These are phyloP conservation scores for Penicillium sp. DNA, from an alignment of 2,329 filamentous ascomycete species.

Conservation along the genomic window DNA sequence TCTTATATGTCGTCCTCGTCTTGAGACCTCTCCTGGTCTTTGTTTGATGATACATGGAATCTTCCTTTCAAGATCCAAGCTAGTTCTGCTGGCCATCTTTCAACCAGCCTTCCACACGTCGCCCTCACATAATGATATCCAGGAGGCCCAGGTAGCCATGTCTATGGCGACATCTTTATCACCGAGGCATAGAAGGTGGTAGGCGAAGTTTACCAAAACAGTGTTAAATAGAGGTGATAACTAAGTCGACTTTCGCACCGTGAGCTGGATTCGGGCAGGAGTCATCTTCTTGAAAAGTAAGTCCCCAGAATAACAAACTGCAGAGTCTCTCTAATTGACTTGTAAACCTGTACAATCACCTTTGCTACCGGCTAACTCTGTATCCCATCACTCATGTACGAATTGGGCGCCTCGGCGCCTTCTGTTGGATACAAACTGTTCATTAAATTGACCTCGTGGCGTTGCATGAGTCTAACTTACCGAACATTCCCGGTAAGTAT, in stretches of 20 bases:
- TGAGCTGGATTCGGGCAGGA: conserved; percentile 54
- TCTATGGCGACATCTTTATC: conserved; percentile 3
- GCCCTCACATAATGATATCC: conserved; percentile 13
- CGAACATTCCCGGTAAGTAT: too few species aligned
- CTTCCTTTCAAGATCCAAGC: background rate
- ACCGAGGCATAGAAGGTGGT: conserved; percentile 16
- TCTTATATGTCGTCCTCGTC: conserved; percentile 5
- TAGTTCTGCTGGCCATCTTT: background rate
- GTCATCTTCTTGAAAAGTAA: conserved; percentile 56
- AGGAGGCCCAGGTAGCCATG: conserved; percentile 9
- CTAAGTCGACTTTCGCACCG: conserved; percentile 56
- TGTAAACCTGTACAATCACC: conserved; percentile 21
- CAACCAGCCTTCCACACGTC: conserved; percentile 8
- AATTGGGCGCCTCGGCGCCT: conserved; percentile 41
- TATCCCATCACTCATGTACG: conserved; percentile 52
- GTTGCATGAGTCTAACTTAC: too few species aligned
- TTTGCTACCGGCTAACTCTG: conserved; percentile 50
- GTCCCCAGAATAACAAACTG: background rate
- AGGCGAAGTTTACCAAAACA: conserved; percentile 36
- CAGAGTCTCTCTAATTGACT: background rate
- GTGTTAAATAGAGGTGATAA: conserved; percentile 53
- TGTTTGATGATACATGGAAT: background rate
- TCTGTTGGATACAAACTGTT: too few species aligned
- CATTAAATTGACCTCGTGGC: too few species aligned
- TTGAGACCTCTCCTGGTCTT: background rate